phyloP scores from a whole-genome alignment of 2,329 filamentous ascomycete genomes.

The Fusarium pseudoanthophilum region DNA sequence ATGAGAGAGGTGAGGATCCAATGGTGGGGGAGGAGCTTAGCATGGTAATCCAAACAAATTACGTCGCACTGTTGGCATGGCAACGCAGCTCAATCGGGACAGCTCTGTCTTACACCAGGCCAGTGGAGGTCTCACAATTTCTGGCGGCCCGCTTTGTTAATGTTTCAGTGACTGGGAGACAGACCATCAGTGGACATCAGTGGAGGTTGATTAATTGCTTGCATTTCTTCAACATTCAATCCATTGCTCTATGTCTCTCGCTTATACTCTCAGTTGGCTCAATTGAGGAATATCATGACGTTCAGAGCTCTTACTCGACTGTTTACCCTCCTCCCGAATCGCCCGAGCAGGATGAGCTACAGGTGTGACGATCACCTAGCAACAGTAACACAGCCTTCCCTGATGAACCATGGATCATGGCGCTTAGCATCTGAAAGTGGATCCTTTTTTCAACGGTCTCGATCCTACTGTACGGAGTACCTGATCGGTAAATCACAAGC shows the following conservation, averaged over 20 bases:
- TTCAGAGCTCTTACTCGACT: not conserved
- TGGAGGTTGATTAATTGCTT: constrained; percentile 31
- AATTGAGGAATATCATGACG: not conserved
- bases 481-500: constrained; percentile 19
- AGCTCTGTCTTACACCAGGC: constrained; percentile 6
- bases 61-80: constrained; percentile 33
- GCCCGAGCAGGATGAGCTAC: not conserved
- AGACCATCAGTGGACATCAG: constrained; percentile 13
- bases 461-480: not conserved
- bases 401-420: not conserved
- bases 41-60: constrained; percentile 36
- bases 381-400: constrained; percentile 12
- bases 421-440: constrained; percentile 22
- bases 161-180: constrained; percentile 24
- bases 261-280: not conserved
- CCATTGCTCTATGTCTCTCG: not conserved
- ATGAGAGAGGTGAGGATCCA: constrained; percentile 10
- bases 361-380: constrained; percentile 12
- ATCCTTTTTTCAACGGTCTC: not conserved
- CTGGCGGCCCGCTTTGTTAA: constrained; percentile 18
- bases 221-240: constrained; percentile 27
- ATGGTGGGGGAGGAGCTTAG: constrained; percentile 29
- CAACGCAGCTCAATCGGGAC: constrained; percentile 19
- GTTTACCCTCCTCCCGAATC: not conserved
- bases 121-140: constrained; percentile 9